Conservation (phyloP, 139 green algal species). For the Chlamydomonas applanata region DNA sequence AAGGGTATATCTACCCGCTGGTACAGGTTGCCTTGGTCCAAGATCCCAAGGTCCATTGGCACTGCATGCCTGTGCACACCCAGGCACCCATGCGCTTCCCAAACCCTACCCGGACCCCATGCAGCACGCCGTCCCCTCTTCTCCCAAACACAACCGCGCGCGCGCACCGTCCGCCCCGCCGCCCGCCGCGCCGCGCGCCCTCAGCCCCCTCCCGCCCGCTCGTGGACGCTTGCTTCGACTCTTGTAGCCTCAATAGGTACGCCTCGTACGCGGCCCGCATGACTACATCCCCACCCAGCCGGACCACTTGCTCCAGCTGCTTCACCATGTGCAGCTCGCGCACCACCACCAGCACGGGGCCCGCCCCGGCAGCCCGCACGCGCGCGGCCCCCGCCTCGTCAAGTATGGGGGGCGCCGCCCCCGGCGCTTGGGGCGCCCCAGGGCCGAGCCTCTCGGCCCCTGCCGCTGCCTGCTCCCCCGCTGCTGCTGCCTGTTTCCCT, state of each 20-base stretch:
- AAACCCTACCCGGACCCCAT: too few species aligned
- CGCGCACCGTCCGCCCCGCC: too few species aligned
- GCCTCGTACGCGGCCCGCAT: slow-evolving; percentile 36
- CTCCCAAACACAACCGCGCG: too few species aligned
- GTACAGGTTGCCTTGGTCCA: too few species aligned
- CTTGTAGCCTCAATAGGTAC: slow-evolving; percentile 3
- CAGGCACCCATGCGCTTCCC: too few species aligned
- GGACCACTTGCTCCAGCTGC: slow-evolving; percentile 53
- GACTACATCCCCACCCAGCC: slow-evolving; percentile 28
- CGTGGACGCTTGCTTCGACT: neutral
- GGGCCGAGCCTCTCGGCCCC: neutral
- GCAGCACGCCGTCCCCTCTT: too few species aligned
- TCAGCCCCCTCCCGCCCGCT: neutral
- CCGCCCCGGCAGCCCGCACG: slow-evolving; percentile 21
- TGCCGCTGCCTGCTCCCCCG: neutral
- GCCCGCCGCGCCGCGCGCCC: too few species aligned
- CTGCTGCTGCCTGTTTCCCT: slow-evolving; percentile 11
- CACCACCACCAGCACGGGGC: slow-evolving; percentile 58
- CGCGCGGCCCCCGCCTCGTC: neutral
- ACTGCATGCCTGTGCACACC: too few species aligned
- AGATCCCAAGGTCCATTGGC: too few species aligned
- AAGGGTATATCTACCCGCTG: too few species aligned
- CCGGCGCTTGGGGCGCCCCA: slow-evolving; percentile 16
- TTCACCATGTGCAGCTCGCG: slow-evolving; percentile 44
- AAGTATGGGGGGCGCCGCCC: neutral